A percentile compares a stretch with the other conserved stretches of the same genome.
These are phyloP conservation scores for Trichoderma atrobrunneum DNA, from an alignment of 2,329 filamentous ascomycete genomes.

Conservation along the genomic window DNA sequence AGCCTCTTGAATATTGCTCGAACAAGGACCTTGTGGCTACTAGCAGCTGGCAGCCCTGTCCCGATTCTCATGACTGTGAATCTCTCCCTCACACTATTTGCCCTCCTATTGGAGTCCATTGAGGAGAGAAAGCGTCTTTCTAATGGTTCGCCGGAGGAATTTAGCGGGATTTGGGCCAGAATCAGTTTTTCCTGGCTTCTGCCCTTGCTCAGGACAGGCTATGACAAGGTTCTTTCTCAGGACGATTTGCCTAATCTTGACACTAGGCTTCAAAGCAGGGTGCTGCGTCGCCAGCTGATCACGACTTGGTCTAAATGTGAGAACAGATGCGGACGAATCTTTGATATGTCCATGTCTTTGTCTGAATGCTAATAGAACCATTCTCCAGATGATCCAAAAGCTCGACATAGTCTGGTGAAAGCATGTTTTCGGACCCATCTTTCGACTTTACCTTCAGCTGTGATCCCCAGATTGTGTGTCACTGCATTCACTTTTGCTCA, in stretches of 20 bases:
- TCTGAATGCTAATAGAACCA: not conserved
- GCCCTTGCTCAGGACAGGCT: constrained; percentile 22
- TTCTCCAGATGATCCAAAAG: constrained; percentile 21
- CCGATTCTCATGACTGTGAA: constrained; percentile 20
- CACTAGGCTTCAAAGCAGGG: constrained; percentile 20
- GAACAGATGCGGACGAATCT: not conserved
- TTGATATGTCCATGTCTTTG: too few relatives aligned
- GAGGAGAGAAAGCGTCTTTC: constrained; percentile 21
- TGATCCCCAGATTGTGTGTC: constrained; percentile 27
- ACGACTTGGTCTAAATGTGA: constrained; percentile 24
- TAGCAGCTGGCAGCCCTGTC: constrained; percentile 11
- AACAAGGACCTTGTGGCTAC: constrained; percentile 25
- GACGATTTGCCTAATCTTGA: constrained; percentile 26
- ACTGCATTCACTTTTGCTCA: constrained; percentile 30
- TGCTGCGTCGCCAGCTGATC: constrained; percentile 20
- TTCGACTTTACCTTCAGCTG: constrained; percentile 19
- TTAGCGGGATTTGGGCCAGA: constrained; percentile 25
- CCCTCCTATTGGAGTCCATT: constrained; percentile 24
- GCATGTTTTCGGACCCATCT: constrained; percentile 23
- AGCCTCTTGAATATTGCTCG: constrained; percentile 24
- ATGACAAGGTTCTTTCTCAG: constrained; percentile 24
- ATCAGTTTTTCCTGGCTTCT: constrained; percentile 26
- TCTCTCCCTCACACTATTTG: constrained; percentile 18
- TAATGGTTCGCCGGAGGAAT: constrained; percentile 20
- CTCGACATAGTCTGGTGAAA: constrained; percentile 20